phyloP scores from a whole-genome alignment of 768 basidiomycete species.

The Leccinum subgranulosum region DNA sequence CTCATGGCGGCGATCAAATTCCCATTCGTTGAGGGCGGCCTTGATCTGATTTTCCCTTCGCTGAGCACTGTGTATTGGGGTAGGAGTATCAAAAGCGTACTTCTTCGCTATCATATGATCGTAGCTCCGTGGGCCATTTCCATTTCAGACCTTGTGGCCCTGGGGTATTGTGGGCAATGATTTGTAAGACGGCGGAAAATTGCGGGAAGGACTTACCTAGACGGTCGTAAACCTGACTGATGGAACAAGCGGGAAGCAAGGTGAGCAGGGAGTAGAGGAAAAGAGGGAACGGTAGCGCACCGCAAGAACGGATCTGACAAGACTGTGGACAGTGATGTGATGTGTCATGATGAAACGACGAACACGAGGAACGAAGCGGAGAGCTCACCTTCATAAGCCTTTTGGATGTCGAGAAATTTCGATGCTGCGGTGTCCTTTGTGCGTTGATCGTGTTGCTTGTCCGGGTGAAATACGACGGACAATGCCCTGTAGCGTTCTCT shows the following conservation, averaged over 20 bases:
- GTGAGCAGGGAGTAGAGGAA: slow-evolving; percentile 5
- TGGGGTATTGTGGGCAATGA: slow-evolving; percentile 12
- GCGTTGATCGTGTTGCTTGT: slow-evolving; percentile 65
- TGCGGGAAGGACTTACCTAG: slow-evolving; percentile 45
- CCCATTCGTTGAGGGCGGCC: slow-evolving; percentile 39
- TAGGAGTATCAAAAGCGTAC: slow-evolving; percentile 33
- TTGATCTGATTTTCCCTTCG: slow-evolving; percentile 42
- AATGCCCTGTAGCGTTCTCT: slow-evolving; percentile 69
- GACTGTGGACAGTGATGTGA: slow-evolving; percentile 36
- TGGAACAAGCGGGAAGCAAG: slow-evolving; percentile 7
- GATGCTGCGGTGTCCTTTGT: slow-evolving; percentile 58
- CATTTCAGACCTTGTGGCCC: slow-evolving; percentile 39
- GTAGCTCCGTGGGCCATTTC: slow-evolving; percentile 44
- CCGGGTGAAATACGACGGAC: slow-evolving; percentile 81
- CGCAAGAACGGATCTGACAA: slow-evolving; percentile 70
- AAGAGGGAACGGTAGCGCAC: slow-evolving; percentile 35
- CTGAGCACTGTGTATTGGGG: slow-evolving; percentile 19
- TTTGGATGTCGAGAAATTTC: slow-evolving; percentile 73
- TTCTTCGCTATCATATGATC: slow-evolving; percentile 45
- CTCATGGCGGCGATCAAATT: slow-evolving; percentile 36
- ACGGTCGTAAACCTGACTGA: slow-evolving; percentile 71
- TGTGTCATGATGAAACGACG: neutral
- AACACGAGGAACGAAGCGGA: neutral
- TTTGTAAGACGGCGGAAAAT: slow-evolving; percentile 11
- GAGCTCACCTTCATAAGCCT: slow-evolving; percentile 72